Percentiles rank a stretch among this genome's conserved stretches.
phyloP scores from a whole-genome alignment of 441 rosid genomes.

The Macaranga tanarius region DNA sequence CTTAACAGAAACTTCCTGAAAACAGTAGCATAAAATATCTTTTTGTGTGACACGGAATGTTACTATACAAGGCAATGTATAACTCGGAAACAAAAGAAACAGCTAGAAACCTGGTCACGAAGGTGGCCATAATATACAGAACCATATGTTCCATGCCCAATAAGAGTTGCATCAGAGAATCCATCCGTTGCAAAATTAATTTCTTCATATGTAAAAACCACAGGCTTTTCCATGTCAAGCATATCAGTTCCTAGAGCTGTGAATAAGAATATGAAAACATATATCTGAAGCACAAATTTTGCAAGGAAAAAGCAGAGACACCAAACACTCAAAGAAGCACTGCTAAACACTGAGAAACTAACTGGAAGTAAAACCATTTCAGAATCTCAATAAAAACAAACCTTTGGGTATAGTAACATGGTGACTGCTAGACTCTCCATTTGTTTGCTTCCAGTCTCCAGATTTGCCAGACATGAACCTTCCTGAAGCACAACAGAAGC shows the following conservation, averaged over 20 bases:
- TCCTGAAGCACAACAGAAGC: constrained; percentile 88
- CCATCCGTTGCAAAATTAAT: constrained; percentile 77
- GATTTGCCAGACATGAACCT: constrained; percentile 76
- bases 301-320: not conserved
- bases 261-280: constrained; percentile 16
- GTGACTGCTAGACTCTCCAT: constrained; percentile 62
- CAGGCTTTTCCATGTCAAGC: constrained; percentile 82
- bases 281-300: constrained; percentile 11
- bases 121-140: constrained; percentile 79
- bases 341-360: not conserved
- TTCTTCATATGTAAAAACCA: constrained; percentile 79
- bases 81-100: constrained; percentile 7
- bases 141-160: constrained; percentile 92
- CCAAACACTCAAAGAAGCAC: not conserved
- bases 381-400: constrained; percentile 23
- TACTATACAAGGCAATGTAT: not conserved
- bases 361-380: not conserved
- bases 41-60: not conserved
- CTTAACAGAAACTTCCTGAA: constrained; percentile 89
- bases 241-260: constrained; percentile 71
- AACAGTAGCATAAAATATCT: constrained; percentile 21
- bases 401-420: constrained; percentile 74
- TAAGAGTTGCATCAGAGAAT: constrained; percentile 80
- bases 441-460: constrained; percentile 61
- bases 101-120: constrained; percentile 65